A percentile compares a stretch with the other conserved stretches of the same genome.
These are phyloP conservation scores for Boletellus emodensis DNA, from an alignment of 768 basidiomycete genomes.

Conservation along the genomic window DNA sequence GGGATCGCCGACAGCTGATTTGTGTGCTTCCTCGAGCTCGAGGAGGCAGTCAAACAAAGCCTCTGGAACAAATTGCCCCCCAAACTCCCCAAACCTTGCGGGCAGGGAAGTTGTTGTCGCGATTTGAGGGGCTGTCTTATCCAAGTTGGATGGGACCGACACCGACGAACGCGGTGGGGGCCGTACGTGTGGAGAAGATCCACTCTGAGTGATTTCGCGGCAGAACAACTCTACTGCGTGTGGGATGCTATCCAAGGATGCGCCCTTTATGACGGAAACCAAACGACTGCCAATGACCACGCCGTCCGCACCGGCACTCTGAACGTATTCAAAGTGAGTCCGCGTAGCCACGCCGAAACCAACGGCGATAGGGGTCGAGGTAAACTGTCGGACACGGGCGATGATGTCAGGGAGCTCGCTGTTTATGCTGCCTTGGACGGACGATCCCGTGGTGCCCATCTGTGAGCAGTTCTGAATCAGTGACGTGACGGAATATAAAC, in stretches of 20 bases:
- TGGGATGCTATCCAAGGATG: slow-evolving; percentile 46
- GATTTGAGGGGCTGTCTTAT: slow-evolving; percentile 21
- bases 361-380: slow-evolving; percentile 84
- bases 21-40: slow-evolving; percentile 90
- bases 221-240: slow-evolving; percentile 69
- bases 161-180: not conserved
- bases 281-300: slow-evolving; percentile 92
- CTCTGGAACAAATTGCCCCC: slow-evolving; percentile 97
- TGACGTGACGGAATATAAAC: not conserved
- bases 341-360: slow-evolving; percentile 95
- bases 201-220: slow-evolving; percentile 55
- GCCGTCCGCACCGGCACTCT: slow-evolving; percentile 87
- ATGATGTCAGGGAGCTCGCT: slow-evolving; percentile 79
- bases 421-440: slow-evolving; percentile 67
- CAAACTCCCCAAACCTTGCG: slow-evolving; percentile 88
- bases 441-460: slow-evolving; percentile 99
- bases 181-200: slow-evolving; percentile 18
- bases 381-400: slow-evolving; percentile 71
- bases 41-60: slow-evolving; percentile 88
- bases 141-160: slow-evolving; percentile 1
- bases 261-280: slow-evolving; percentile 72
- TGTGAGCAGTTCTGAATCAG: slow-evolving; percentile 28
- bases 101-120: slow-evolving; percentile 52
- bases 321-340: slow-evolving; percentile 82
- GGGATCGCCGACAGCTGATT: slow-evolving; percentile 80